A percentile compares a stretch with the other conserved stretches of the same genome.
Conservation (phyloP, 2,329 filamentous ascomycete genomes). For the Diaporthe vexans region DNA sequence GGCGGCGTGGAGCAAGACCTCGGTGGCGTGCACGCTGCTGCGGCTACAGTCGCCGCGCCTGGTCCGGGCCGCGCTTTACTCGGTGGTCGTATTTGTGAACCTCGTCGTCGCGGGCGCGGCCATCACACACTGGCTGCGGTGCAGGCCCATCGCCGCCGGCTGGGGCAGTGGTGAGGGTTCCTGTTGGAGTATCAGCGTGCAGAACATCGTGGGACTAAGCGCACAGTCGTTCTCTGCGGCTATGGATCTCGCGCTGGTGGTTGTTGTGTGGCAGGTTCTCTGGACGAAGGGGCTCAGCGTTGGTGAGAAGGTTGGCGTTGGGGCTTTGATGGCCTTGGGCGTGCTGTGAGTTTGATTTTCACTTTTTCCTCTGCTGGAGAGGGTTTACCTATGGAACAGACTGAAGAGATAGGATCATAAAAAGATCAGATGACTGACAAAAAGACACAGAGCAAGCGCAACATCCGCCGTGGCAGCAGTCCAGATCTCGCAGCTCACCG, state of each 20-base stretch:
- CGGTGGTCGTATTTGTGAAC: conserved; percentile 8
- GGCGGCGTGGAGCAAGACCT: conserved; percentile 34
- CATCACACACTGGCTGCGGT: conserved; percentile 37
- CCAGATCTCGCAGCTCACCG: conserved; percentile 26
- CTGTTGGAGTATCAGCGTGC: conserved; percentile 10
- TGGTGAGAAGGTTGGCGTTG: conserved; percentile 31
- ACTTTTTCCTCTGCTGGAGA: too few species aligned
- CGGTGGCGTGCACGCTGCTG: conserved; percentile 31
- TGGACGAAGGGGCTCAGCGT: conserved; percentile 26
- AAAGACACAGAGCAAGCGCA: neutral
- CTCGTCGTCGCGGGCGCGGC: conserved; percentile 18
- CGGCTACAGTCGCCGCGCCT: conserved; percentile 10
- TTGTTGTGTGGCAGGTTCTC: conserved; percentile 22
- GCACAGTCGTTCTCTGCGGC: conserved; percentile 33
- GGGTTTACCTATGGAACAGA: too few species aligned
- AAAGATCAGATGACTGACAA: neutral
- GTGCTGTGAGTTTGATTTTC: conserved; percentile 15
- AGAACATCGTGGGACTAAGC: conserved; percentile 7
- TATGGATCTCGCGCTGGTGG: conserved; percentile 28
- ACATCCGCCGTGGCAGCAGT: conserved; percentile 23
- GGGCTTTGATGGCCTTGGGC: conserved; percentile 18
- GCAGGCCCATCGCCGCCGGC: conserved; percentile 17
- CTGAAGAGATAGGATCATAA: too few species aligned
- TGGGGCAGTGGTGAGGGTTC: conserved; percentile 5
- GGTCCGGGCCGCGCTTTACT: conserved; percentile 9